These are phyloP conservation scores for Chalaropsis ovoidea DNA, from an alignment of 2,329 filamentous ascomycete genomes.

Conservation along the genomic window DNA sequence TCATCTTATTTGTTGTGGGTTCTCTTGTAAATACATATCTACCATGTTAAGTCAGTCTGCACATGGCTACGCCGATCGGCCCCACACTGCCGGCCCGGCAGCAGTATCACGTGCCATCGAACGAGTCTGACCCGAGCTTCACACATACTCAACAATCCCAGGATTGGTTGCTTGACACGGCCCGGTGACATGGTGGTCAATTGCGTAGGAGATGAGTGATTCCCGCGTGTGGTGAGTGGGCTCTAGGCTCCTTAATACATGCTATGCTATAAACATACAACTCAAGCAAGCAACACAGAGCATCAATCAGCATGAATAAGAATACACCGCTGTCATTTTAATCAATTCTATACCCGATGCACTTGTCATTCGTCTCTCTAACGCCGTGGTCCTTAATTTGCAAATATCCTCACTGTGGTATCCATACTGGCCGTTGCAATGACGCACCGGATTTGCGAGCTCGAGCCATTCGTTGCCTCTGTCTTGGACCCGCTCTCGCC, in stretches of 20 bases:
- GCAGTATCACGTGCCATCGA: too few relatives aligned
- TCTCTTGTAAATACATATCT: too few relatives aligned
- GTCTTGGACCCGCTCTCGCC: slow-evolving; percentile 35
- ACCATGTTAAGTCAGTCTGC: too few relatives aligned
- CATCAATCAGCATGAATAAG: too few relatives aligned
- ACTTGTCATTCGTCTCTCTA: not conserved
- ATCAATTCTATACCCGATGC: not conserved
- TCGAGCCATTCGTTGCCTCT: slow-evolving; percentile 35
- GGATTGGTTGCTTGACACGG: not conserved
- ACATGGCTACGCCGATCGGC: too few relatives aligned
- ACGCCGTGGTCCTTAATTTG: slow-evolving; percentile 36
- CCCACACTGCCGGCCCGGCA: too few relatives aligned
- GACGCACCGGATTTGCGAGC: slow-evolving; percentile 64
- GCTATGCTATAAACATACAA: not conserved
- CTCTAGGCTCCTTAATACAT: not conserved
- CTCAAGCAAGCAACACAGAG: not conserved
- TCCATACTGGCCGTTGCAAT: slow-evolving; percentile 80
- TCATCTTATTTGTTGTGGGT: too few relatives aligned
- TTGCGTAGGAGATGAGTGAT: not conserved
- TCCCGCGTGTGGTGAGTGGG: not conserved
- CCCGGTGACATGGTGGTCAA: not conserved
- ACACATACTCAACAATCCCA: too few relatives aligned
- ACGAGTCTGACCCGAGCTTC: too few relatives aligned
- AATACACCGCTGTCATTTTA: not conserved
- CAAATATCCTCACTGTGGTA: slow-evolving; percentile 66